Base-by-base conservation (phyloP, 176 grass and related monocot species). In the Areca catechu region DNA sequence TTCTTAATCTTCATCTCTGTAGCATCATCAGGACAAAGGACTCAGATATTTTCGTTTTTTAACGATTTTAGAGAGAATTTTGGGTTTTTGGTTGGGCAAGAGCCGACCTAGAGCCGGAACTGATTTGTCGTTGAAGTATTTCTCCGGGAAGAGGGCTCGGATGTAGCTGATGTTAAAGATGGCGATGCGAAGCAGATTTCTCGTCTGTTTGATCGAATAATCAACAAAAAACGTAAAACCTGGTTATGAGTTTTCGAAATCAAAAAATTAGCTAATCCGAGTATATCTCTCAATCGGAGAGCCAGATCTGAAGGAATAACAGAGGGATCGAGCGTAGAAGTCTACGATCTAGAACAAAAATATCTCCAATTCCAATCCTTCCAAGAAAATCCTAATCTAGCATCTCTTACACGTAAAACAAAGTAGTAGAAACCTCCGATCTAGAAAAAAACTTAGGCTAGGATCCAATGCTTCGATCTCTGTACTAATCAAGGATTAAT, bases 1-100 rank as follows among this genome's bases (percentile, higher is more conserved):
- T 97, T 91, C 68, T 97, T 97, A 79, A 97, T 97, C 83, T 91
- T 97, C 93, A 97, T 97, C 81, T 91, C 93, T 97, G 58, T 15
- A 62, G 56, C 28, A 68, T 63, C 62, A 84, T 30, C 18, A 72
- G 21, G 34, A 19, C 50, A n/a, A 47, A 17, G 18, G 48, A 24
- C 4, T 20, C 23, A 22, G 7, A 21, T 47, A 54, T 15, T 0
- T 18, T 47, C 1, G 1, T 16, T 47, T 53, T 22, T 50, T 5
- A 16, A 51, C 30, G 1, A n/a, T 29, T 50, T 23, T 16, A 48
- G 1, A 43, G 3, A 18, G 34, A 16, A 17, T 12, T 34, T 12
- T 28, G 1, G 51, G 17, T 15, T 28, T 72, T 37, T 49, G 54
- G 28, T 18, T 37, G 59, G 53, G 49, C 50, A 71, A 49, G 27